phyloP scores from a whole-genome alignment of 1,139 yeast genomes.

The Hemisphaericaspora subhashii region DNA sequence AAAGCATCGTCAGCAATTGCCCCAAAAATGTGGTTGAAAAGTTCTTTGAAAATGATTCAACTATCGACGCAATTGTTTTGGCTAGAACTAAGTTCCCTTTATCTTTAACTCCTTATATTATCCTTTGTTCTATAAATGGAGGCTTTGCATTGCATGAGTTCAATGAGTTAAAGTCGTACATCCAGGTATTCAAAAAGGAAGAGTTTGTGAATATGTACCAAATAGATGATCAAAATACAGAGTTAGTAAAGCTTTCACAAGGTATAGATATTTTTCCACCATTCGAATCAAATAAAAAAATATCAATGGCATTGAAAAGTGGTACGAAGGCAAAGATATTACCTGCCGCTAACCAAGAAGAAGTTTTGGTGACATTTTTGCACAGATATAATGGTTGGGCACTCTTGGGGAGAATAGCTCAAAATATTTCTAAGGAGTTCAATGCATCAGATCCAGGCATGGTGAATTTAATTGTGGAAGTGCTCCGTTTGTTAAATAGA shows the following conservation, averaged over 20 bases:
- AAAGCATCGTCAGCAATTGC: constrained; percentile 49
- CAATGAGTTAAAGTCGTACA: constrained; percentile 58
- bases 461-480: constrained; percentile 43
- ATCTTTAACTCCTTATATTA: constrained; percentile 61
- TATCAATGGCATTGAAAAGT: constrained; percentile 43
- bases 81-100: constrained; percentile 76
- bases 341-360: constrained; percentile 42
- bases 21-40: constrained; percentile 57
- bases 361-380: constrained; percentile 66
- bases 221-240: constrained; percentile 55
- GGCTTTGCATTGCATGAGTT: constrained; percentile 67
- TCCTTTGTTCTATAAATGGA: constrained; percentile 62
- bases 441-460: constrained; percentile 36
- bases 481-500: constrained; percentile 51
- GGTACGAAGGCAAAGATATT: constrained; percentile 73
- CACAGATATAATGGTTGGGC: constrained; percentile 87
- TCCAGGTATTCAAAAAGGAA: constrained; percentile 40
- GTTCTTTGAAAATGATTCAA: constrained; percentile 57
- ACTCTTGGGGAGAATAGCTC: constrained; percentile 72
- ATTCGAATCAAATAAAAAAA: constrained; percentile 43
- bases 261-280: constrained; percentile 51
- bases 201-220: constrained; percentile 40
- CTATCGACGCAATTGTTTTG: constrained; percentile 56
- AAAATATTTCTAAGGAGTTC: constrained; percentile 51
- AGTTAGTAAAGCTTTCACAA: constrained; percentile 43